Conservation (phyloP, 108 stramenopile genomes). For the Schizochytrium sp. region DNA sequence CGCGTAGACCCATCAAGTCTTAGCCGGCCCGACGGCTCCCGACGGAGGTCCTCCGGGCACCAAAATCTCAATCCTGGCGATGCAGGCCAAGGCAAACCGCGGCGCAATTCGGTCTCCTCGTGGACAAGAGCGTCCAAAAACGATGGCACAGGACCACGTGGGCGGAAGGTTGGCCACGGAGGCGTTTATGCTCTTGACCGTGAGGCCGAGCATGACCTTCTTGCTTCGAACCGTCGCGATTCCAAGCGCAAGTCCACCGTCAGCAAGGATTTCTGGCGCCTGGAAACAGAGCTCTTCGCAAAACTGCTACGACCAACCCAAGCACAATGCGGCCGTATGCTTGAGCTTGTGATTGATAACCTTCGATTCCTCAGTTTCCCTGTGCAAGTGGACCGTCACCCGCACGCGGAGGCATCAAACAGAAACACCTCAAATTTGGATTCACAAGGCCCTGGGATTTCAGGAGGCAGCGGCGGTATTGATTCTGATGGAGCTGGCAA, state of each 20-base stretch:
- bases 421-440: background rate
- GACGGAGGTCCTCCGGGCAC: background rate
- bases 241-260: background rate
- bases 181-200: background rate
- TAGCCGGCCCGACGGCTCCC: background rate
- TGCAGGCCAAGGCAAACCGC: background rate
- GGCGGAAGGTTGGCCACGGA: background rate
- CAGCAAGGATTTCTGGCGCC: slow-evolving; percentile 55
- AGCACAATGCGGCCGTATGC: slow-evolving; percentile 56
- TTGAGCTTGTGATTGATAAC: slow-evolving; percentile 49
- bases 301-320: slow-evolving; percentile 43
- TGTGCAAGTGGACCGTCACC: background rate
- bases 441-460: background rate
- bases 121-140: background rate
- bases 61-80: background rate
- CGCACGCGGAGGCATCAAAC: background rate
- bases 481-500: background rate
- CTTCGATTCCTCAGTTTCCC: slow-evolving; percentile 46
- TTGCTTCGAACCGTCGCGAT: background rate
- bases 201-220: background rate
- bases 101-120: background rate
- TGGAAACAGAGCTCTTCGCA: slow-evolving; percentile 53
- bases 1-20: background rate
- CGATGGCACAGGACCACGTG: background rate
- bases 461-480: background rate